A percentile compares a stretch with the other conserved stretches of the same genome.
Evolutionary conservation across 768 basidiomycete species (phyloP).

Genomic region (Phlebiopsis flavidoalba): DNA sequence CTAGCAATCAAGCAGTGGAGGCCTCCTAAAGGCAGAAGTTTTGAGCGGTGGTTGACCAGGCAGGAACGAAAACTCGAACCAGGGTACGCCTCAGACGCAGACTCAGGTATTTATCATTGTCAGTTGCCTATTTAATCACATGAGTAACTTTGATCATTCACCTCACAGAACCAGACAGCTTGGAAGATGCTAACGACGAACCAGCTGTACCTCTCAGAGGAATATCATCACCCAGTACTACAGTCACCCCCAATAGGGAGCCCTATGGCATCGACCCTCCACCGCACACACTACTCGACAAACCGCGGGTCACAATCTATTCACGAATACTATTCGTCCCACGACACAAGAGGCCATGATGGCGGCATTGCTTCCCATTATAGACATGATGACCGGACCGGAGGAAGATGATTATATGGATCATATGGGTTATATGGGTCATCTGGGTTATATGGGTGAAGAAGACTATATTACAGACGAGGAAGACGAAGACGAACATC

Average conservation of each 20-base stretch:
- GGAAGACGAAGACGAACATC: slow-evolving; percentile 1
- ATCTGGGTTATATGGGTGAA: too few species aligned
- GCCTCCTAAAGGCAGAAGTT: slow-evolving; percentile 13
- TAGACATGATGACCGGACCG: not conserved
- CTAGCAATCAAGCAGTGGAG: slow-evolving; percentile 12
- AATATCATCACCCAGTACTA: too few species aligned
- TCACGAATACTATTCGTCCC: not conserved
- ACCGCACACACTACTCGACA: too few species aligned
- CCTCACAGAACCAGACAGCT: too few species aligned
- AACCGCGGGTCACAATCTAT: not conserved
- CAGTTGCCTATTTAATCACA: too few species aligned
- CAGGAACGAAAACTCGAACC: slow-evolving; percentile 12
- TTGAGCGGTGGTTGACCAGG: slow-evolving; percentile 18
- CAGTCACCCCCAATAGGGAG: too few species aligned
- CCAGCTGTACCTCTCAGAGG: too few species aligned
- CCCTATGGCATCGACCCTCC: not conserved
- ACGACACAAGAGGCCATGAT: not conserved
- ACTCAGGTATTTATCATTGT: not conserved
- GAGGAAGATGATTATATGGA: not conserved
- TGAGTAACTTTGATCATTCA: too few species aligned
- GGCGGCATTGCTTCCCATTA: not conserved
- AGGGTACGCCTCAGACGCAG: not conserved
- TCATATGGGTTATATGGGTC: too few species aligned
- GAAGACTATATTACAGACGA: not conserved
- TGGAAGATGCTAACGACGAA: too few species aligned